Evolutionary conservation across 2,329 filamentous ascomycete genomes (phyloP), one percentile per base, ranked within the genome.

Genomic region (Trichophaea hybrida): DNA sequence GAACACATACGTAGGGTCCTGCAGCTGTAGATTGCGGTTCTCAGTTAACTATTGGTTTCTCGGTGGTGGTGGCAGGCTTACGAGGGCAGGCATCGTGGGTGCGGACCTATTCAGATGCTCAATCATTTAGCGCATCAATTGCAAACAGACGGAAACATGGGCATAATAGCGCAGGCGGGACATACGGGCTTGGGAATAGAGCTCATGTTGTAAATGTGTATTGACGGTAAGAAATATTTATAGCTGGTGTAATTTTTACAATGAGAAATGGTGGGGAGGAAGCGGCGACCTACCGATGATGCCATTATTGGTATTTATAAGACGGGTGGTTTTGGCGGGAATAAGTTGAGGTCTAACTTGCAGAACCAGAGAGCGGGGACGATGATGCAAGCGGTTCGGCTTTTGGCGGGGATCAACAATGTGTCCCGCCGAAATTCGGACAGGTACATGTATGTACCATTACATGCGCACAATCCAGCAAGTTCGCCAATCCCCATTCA

Each of bases 1-100:
- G 50, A 33, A n/a, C 12, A n/a, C 7, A 6, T 52, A 66, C 64
- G 24, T 66, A 66, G 48, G 64, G 64, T n/a, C 64, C 64, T 38
- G 64, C 64, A 50, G 64, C 64, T 66, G 52, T 59, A 37, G 12
- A 32, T 38, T 52, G 61, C 35, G 52, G 24, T 37, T 15, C 17
- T 38, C 8, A 24, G n/a, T 24, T 51, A 43, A 34, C 34, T 40
- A 61, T 49, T 54, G 32, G 2, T 49, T 35, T 43, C 55, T 38
- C 15, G 46, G 17, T 52, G 12, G 1, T n/a, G 12, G 49, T 37
- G 48, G 53, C 32, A n/a, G 7, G 38, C 63, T 56, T 61, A 66
- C 64, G 64, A 56, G 65, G 65, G 15, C 61, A 60, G 38, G 65
- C 58, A 10, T 65, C 62, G 38, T 31, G 38, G n/a, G 59, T 54